Percentiles rank a stretch among this genome's conserved stretches.
phyloP scores from a whole-genome alignment of 176 grass and related monocot species.

The sorghum (Sorghum bicolor) region Sorghum_bicolor_NCBIv3 NC_012873.2:50505001-50505500 shows the following conservation, averaged over 20 bases:
- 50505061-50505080: conserved; percentile 5
- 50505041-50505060: conserved; percentile 12
- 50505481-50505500: conserved; percentile 97
- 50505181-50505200: conserved; percentile 60
- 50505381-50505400: conserved; percentile 3
- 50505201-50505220: conserved; percentile 67
- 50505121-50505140: conserved; percentile 67
- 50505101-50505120: conserved; percentile 43
- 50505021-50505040: background rate
- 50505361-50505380: conserved; percentile 19
- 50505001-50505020: conserved; percentile 14
- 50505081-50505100: conserved; percentile 19
- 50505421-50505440: background rate
- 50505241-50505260: conserved; percentile 86
- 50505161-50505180: conserved; percentile 49
- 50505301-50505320: conserved; percentile 61
- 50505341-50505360: conserved; percentile 20
- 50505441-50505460: conserved; percentile 30
- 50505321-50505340: background rate
- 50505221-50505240: conserved; percentile 89
- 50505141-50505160: conserved; percentile 72
- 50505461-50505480: conserved; percentile 48
- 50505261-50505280: conserved; percentile 81
- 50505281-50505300: conserved; percentile 98
- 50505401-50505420: conserved; percentile 32